Evolutionary conservation across 1,284 basidiomycete species (phyloP).

Genomic region (Microbotryum saponariae): DNA sequence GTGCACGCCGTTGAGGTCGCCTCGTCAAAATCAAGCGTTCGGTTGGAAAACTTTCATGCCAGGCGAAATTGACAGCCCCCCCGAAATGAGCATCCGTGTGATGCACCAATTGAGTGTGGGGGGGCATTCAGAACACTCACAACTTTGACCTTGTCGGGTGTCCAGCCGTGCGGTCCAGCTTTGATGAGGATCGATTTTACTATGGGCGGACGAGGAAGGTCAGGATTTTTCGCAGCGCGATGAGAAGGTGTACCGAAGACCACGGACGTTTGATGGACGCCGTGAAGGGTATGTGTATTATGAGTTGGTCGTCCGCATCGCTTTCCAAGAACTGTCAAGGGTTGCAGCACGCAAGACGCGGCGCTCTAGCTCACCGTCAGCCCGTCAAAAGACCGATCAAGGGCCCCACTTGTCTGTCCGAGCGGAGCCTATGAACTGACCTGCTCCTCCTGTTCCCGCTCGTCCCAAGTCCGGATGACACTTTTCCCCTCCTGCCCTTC

Average conservation of each 20-base stretch:
- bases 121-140: conserved; percentile 2
- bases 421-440: conserved; percentile 12
- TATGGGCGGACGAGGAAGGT: not conserved
- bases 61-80: not conserved
- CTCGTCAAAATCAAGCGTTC: conserved; percentile 36
- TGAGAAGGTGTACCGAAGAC: not conserved
- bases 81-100: no score
- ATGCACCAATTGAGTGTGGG: no score
- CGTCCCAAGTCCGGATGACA: conserved; percentile 34
- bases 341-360: not conserved
- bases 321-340: conserved; percentile 23
- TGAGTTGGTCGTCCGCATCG: conserved; percentile 34
- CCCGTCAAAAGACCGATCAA: not conserved
- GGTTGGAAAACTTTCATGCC: conserved; percentile 28
- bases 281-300: conserved; percentile 35
- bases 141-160: conserved; percentile 30
- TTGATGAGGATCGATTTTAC: conserved; percentile 35
- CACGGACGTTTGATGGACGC: conserved; percentile 32
- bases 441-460: conserved; percentile 28
- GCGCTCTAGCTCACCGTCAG: conserved; percentile 11
- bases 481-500: conserved; percentile 23
- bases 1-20: conserved; percentile 27
- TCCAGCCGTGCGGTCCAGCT: conserved; percentile 30
- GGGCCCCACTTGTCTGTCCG: not conserved
- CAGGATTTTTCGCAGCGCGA: not conserved